Evolutionary conservation across 495 filamentous ascomycete genomes (phyloP), one percentile per base, ranked within the genome.

Genomic region (Neurospora sp.): DNA sequence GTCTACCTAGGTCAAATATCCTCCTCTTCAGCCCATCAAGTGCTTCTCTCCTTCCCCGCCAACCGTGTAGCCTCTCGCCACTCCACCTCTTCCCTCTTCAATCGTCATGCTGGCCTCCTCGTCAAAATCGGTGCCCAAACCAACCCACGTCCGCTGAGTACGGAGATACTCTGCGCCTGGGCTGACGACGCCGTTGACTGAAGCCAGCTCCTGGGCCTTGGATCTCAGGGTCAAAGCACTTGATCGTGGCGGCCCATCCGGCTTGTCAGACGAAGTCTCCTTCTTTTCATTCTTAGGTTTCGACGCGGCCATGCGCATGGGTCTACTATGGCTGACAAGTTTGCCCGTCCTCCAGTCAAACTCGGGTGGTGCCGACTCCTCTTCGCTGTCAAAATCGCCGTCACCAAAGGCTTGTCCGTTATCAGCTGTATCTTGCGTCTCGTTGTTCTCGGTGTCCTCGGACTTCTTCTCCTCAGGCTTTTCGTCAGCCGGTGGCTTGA

Each of bases 331-430:
- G 46, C 92, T 93, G 41, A 98, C 88, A 79, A 97, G 93, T 76
- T 89, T 89, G 18, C 96, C 96, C 18, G 93, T 98, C 18, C 95
- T 85, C 1, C 98, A 85, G 81, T 99, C 94, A 77, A 95, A 98
- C 76, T 97, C 94, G 23, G 96, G 96, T 18, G 96, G 93, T 40
- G 86, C 84, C 3, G 85, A 86, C 71, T 86, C 87, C 39, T 85
- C 85, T 11, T 84, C 82, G 23, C 75, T 79, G 27, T 81, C 77
- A 0, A 60, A 66, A 12, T 74, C 74, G 18, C 72, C 77, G 46
- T 73, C 72, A 5, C 70, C 76, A n/a, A 71, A 74, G 7, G 71
- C 49, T n/a, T 37, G 44, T 70, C 60, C 75, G 60, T 73, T 70
- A 10, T 71, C 77, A 8, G 71, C 75, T 10, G 74, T 70, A 14